Base-by-base conservation (phyloP, 345 rosid species). In the Brassica rapa region DNA sequence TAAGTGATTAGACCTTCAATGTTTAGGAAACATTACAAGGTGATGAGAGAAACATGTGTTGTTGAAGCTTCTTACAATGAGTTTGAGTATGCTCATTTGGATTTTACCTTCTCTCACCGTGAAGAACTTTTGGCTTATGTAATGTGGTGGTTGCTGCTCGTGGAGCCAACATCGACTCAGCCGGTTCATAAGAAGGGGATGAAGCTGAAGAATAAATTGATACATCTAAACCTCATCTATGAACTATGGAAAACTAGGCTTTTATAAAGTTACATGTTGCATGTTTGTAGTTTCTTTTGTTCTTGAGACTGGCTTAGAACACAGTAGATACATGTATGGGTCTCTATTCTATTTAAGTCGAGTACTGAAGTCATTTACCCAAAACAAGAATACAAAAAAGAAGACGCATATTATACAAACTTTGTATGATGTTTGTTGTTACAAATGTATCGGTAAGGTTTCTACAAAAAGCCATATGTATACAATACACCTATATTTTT, bases 401-500 rank as follows among this genome's bases (percentile, higher is more conserved):
- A 25, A 21, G 16, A 46, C 10, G 8, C 53, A 46, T 46, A 46
- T 46, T 46, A 12, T 46, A 46, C 53, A 46, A 12, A 46, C 53
- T 3, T 46, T 46, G 63, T 46, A 72, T 46, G 39, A 35, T 6
- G 39, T 35, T 35, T 35, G 39, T 35, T 39, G 73, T 73, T 67
- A 79, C 77, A 46, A 12, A 11, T 46, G 76, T 23, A 15, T 71
- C 66, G 5, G 24, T 62, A 61, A 57, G 68, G 53, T 60, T 73
- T 19, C 7, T 27, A 61, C 37, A 57, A 8, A 57, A 24, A 23
- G 37, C 21, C 23, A 66, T 12, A 66, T 43, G 24, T 60, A 66
- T 66, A 56, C 41, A 32, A 35, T 35, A 39, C 63, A 66, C 33
- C 79, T 80, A 74, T 63, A 53, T 68, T 14, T 71, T 68, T 68